Conservation (phyloP, 768 basidiomycete species). For the Coprinopsis strossmayeri region DNA sequence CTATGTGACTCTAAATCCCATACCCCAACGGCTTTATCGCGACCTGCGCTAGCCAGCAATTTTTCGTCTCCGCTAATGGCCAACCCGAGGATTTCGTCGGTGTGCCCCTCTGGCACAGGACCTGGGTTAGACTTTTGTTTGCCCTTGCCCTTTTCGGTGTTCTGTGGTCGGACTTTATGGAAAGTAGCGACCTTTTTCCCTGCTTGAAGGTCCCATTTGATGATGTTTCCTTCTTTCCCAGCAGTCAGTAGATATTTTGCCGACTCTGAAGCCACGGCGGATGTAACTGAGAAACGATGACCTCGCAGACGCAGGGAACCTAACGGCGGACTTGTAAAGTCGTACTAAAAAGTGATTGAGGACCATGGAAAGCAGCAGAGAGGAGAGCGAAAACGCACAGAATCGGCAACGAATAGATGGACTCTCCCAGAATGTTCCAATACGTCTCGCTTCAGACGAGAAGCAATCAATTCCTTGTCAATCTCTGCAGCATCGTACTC, state of each 20-base stretch:
- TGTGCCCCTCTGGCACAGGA: constrained; percentile 60
- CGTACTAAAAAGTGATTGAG: constrained; percentile 35
- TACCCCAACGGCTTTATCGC: constrained; percentile 73
- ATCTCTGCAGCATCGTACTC: constrained; percentile 95
- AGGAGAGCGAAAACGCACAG: constrained; percentile 39
- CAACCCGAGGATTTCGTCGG: constrained; percentile 77
- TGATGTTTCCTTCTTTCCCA: constrained; percentile 86
- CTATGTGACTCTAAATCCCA: constrained; percentile 76
- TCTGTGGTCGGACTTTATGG: constrained; percentile 53
- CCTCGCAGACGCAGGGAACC: constrained; percentile 56
- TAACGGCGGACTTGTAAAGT: constrained; percentile 42
- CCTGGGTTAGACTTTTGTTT: constrained; percentile 51
- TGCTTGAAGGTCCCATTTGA: constrained; percentile 72
- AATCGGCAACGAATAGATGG: constrained; percentile 73
- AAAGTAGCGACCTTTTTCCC: constrained; percentile 56
- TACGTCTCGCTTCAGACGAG: constrained; percentile 88
- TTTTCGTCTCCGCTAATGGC: constrained; percentile 83
- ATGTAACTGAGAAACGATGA: constrained; percentile 77
- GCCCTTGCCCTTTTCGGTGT: constrained; percentile 38
- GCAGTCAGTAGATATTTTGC: constrained; percentile 76
- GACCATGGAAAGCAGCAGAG: not conserved
- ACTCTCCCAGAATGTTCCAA: constrained; percentile 84
- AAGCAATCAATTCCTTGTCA: constrained; percentile 86
- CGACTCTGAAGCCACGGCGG: constrained; percentile 70
- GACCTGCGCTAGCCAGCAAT: constrained; percentile 81